phyloP scores from a whole-genome alignment of 2,329 filamentous ascomycete genomes.

The Xylaria sp. region DNA sequence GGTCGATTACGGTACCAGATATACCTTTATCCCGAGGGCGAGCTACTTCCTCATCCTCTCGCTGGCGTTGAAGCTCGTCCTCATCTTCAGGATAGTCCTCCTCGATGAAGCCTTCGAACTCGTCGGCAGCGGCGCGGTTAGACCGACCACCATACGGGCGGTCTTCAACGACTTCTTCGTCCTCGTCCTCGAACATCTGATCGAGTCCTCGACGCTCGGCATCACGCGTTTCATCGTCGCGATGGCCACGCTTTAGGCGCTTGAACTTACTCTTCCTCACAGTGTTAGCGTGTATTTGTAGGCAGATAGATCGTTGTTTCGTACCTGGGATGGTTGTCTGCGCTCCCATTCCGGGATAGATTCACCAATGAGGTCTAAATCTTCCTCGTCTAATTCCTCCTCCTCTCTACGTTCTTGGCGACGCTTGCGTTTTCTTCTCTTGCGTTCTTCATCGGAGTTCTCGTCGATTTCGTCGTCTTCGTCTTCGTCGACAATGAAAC shows the following conservation, averaged over 20 bases:
- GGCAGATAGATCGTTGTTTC: constrained; percentile 37
- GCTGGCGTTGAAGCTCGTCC: constrained; percentile 76
- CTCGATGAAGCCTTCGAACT: constrained; percentile 96
- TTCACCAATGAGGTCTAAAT: constrained; percentile 93
- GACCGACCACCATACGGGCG: constrained; percentile 60
- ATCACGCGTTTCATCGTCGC: constrained; percentile 74
- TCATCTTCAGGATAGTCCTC: constrained; percentile 93
- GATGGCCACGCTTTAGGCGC: constrained; percentile 90
- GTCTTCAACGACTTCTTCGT: constrained; percentile 75
- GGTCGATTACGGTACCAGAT: constrained; percentile 77
- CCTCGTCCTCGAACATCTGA: constrained; percentile 95
- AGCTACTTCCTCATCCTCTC: constrained; percentile 89
- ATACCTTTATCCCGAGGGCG: constrained; percentile 78
- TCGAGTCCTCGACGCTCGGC: constrained; percentile 78
- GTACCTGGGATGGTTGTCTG: constrained; percentile 75
- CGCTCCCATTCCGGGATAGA: constrained; percentile 76
- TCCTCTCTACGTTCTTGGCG: constrained; percentile 81
- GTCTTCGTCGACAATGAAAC: constrained; percentile 95
- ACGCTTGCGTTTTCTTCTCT: constrained; percentile 80
- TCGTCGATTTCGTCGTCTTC: constrained; percentile 76
- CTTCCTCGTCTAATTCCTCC: constrained; percentile 92
- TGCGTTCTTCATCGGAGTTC: constrained; percentile 65
- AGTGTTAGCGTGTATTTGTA: constrained; percentile 28
- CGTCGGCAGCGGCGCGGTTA: constrained; percentile 73
- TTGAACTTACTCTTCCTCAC: constrained; percentile 86